phyloP scores from a whole-genome alignment of 257 asterid genomes.

The Mitragyna speciosa region DNA sequence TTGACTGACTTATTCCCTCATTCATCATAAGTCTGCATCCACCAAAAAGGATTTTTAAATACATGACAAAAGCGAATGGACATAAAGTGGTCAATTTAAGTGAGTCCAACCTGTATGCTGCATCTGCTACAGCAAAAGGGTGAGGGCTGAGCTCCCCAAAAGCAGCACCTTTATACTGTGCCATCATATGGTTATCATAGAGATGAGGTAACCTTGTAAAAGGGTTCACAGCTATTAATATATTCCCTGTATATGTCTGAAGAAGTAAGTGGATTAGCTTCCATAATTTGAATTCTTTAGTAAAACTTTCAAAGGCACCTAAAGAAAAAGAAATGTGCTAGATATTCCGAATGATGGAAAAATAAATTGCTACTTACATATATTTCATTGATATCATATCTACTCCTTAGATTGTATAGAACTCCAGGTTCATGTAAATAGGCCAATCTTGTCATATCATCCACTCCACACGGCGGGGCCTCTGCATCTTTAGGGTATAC shows the following conservation, averaged over 20 bases:
- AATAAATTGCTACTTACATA: slow-evolving; percentile 54
- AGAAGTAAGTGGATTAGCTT: not conserved
- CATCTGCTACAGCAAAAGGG: slow-evolving; percentile 99
- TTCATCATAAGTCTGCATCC: slow-evolving; percentile 85
- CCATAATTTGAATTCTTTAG: not conserved
- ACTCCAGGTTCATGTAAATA: slow-evolving; percentile 99
- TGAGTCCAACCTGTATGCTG: slow-evolving; percentile 80
- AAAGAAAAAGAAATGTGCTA: not conserved
- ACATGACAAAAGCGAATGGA: not conserved
- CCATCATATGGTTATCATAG: slow-evolving; percentile 89
- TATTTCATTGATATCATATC: slow-evolving; percentile 98
- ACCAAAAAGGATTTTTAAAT: slow-evolving; percentile 10
- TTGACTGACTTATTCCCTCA: slow-evolving; percentile 91
- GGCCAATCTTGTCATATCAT: slow-evolving; percentile 98
- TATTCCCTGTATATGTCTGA: slow-evolving; percentile 95
- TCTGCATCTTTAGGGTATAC: slow-evolving; percentile 90
- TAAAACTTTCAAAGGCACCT: not conserved
- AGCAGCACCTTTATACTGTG: slow-evolving; percentile 48
- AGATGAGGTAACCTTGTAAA: slow-evolving; percentile 70
- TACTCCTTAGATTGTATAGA: slow-evolving; percentile 69
- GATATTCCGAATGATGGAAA: not conserved
- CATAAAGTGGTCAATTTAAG: slow-evolving; percentile 1
- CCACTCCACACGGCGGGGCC: slow-evolving; percentile 99
- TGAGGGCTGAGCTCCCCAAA: slow-evolving; percentile 76
- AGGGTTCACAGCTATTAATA: slow-evolving; percentile 80